These are phyloP conservation scores for Lepidium campestre DNA, from an alignment of 441 rosid genomes.

Conservation along the genomic window DNA sequence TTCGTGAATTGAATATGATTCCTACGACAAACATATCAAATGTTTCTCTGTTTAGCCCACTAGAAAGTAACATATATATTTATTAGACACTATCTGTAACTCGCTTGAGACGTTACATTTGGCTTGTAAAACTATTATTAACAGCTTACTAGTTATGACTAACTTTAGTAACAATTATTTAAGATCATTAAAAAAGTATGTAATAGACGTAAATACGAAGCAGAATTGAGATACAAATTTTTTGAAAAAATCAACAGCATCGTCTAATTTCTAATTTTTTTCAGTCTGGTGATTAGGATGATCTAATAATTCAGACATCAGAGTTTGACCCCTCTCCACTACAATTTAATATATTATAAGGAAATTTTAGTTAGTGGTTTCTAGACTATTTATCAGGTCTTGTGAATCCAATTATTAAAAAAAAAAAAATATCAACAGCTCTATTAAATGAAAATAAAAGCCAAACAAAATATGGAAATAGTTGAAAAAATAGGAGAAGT, in stretches of 20 bases:
- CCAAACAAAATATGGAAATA: not conserved
- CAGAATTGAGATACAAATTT: not conserved
- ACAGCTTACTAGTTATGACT: not conserved
- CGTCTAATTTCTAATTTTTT: too few relatives aligned
- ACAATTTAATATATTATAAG: too few relatives aligned
- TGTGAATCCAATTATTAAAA: too few relatives aligned
- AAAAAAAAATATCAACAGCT: slow-evolving; percentile 5
- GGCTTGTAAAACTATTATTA: not conserved
- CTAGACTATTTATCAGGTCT: too few relatives aligned
- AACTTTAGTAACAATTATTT: not conserved
- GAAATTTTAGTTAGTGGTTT: too few relatives aligned
- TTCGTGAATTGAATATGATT: not conserved
- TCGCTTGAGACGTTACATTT: not conserved
- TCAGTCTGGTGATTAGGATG: too few relatives aligned
- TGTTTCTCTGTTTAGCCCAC: too few relatives aligned
- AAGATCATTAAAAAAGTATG: not conserved
- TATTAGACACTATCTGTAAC: not conserved
- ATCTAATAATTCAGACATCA: too few relatives aligned
- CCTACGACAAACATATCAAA: not conserved
- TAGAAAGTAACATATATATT: too few relatives aligned
- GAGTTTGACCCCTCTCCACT: too few relatives aligned
- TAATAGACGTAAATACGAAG: not conserved
- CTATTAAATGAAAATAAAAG: not conserved
- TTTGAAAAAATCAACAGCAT: slow-evolving; percentile 9
- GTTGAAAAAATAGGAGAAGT: not conserved